phyloP scores from a whole-genome alignment of 208 protist genomes.

The Crithidia expoeki region DNA sequence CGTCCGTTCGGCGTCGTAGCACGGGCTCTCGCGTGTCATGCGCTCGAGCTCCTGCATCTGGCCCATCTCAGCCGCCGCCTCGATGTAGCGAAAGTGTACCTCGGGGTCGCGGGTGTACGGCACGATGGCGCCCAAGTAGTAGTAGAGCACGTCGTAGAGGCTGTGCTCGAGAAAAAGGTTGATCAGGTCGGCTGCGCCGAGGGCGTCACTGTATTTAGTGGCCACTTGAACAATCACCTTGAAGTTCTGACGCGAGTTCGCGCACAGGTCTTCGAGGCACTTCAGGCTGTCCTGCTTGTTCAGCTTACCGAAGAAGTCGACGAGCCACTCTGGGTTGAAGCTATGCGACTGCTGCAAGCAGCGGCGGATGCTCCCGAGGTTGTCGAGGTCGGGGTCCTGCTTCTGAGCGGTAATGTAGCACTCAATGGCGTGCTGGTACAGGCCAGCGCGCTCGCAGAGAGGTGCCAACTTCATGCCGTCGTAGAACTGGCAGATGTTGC shows the following conservation, averaged over 20 bases:
- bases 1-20: constrained; percentile 97
- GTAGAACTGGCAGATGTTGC: constrained; percentile 97
- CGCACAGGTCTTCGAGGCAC: constrained; percentile 96
- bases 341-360: constrained; percentile 95
- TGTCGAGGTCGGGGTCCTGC: constrained; percentile 77
- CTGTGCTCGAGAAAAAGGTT: constrained; percentile 97
- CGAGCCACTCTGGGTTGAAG: constrained; percentile 95
- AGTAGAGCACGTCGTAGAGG: constrained; percentile 96
- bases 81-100: constrained; percentile 99
- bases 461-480: constrained; percentile 95
- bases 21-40: constrained; percentile 98
- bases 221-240: constrained; percentile 98
- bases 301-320: constrained; percentile 97
- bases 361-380: constrained; percentile 98
- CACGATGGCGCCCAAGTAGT: constrained; percentile 98
- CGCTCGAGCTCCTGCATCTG: constrained; percentile 99
- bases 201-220: constrained; percentile 97
- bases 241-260: constrained; percentile 96
- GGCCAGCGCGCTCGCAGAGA: constrained; percentile 98
- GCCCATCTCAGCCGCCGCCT: constrained; percentile 97
- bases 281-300: constrained; percentile 96
- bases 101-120: constrained; percentile 96
- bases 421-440: constrained; percentile 98
- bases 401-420: constrained; percentile 95
- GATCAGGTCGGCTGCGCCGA: constrained; percentile 95